Conservation (phyloP, 805 yeast species). For the Kodamaea kaohsiungensis region DNA sequence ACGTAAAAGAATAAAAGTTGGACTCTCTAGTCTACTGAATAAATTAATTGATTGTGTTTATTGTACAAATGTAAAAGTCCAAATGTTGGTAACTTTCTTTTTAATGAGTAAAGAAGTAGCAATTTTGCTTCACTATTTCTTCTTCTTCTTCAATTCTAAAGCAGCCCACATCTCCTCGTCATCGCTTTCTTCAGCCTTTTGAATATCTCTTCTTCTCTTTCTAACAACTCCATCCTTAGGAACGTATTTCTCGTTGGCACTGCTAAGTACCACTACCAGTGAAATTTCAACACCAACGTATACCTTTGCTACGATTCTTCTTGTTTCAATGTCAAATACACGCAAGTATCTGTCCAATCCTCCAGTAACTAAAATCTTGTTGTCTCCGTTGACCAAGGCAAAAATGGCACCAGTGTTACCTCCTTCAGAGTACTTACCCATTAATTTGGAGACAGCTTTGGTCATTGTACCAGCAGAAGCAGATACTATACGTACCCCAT, state of each 20-base stretch:
- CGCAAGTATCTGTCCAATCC: slow-evolving; percentile 88
- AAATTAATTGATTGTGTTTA: not conserved
- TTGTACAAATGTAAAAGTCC: not conserved
- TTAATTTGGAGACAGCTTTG: slow-evolving; percentile 48
- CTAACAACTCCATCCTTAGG: slow-evolving; percentile 23
- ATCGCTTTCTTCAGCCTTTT: slow-evolving; percentile 29
- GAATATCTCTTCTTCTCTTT: slow-evolving; percentile 24
- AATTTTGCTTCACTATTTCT: not conserved
- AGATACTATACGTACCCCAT: slow-evolving; percentile 37
- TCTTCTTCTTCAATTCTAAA: slow-evolving; percentile 25
- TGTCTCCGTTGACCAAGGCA: slow-evolving; percentile 48
- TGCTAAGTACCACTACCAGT: slow-evolving; percentile 51
- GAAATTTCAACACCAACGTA: slow-evolving; percentile 74
- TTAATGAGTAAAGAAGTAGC: too few relatives aligned
- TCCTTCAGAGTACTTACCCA: slow-evolving; percentile 61
- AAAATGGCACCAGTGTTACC: slow-evolving; percentile 71
- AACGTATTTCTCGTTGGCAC: slow-evolving; percentile 40
- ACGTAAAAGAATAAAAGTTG: too few relatives aligned
- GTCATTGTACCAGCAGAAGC: slow-evolving; percentile 49
- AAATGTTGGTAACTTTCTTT: not conserved
- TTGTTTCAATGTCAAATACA: slow-evolving; percentile 62
- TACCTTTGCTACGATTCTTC: slow-evolving; percentile 68
- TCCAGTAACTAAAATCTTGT: slow-evolving; percentile 64
- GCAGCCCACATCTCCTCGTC: slow-evolving; percentile 43
- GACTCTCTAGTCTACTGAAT: too few relatives aligned